Percentiles rank a stretch among this genome's conserved stretches.
These are phyloP conservation scores for Mallotus nudiflorus DNA, from an alignment of 345 rosid species.

Conservation along the genomic window DNA sequence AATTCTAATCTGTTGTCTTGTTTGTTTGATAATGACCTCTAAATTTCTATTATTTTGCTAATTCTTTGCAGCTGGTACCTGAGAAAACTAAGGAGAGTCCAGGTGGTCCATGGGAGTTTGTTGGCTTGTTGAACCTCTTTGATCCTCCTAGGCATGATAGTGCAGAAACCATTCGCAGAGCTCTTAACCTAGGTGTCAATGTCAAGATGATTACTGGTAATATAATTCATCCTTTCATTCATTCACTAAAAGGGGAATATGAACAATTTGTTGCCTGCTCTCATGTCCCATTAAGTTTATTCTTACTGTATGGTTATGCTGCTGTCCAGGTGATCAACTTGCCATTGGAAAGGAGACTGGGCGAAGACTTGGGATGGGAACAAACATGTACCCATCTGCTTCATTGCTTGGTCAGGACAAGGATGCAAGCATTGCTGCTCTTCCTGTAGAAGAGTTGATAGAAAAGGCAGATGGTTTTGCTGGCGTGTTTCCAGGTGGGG, in stretches of 20 bases:
- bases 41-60: background rate
- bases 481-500: slow-evolving; percentile 32
- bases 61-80: slow-evolving; percentile 22
- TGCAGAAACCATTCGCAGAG: slow-evolving; percentile 58
- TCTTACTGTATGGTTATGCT: background rate
- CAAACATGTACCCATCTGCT: slow-evolving; percentile 34
- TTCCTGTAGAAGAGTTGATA: slow-evolving; percentile 34
- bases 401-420: slow-evolving; percentile 29
- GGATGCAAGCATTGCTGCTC: slow-evolving; percentile 24
- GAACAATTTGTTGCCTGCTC: background rate
- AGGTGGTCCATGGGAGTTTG: slow-evolving; percentile 35
- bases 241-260: background rate
- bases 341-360: slow-evolving; percentile 36
- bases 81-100: slow-evolving; percentile 33
- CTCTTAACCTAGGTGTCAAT: slow-evolving; percentile 38
- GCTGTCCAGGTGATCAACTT: slow-evolving; percentile 31
- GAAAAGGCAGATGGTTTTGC: slow-evolving; percentile 39
- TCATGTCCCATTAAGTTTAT: background rate
- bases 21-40: background rate
- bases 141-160: slow-evolving; percentile 68
- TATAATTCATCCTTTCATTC: background rate
- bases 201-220: slow-evolving; percentile 38
- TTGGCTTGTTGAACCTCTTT: slow-evolving; percentile 47
- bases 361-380: slow-evolving; percentile 36
- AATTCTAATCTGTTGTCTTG: background rate